A percentile compares a stretch with the other conserved stretches of the same genome.
These are phyloP conservation scores for Ceratocystis ficicola DNA, from an alignment of 2,329 filamentous ascomycete genomes.

Conservation along the genomic window DNA sequence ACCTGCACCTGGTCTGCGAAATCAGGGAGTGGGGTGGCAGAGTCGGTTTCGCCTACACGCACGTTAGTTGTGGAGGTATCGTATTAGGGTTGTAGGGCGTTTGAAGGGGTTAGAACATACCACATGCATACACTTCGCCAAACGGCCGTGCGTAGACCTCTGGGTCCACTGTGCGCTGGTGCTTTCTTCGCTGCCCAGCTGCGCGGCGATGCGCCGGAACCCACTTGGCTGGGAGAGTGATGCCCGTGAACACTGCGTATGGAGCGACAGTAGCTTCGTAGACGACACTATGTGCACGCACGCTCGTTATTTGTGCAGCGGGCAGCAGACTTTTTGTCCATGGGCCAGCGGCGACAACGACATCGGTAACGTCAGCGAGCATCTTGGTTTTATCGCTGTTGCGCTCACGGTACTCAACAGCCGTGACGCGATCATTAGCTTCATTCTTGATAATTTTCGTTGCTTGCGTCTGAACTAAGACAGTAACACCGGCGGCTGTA, in stretches of 20 bases:
- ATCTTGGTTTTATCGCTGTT: slow-evolving; percentile 29
- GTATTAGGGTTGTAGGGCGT: background rate
- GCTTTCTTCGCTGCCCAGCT: slow-evolving; percentile 40
- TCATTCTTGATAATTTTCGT: slow-evolving; percentile 35
- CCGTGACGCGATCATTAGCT: slow-evolving; percentile 38
- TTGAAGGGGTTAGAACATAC: slow-evolving; percentile 32
- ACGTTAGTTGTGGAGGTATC: background rate
- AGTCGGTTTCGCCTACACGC: slow-evolving; percentile 57
- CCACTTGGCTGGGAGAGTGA: slow-evolving; percentile 57
- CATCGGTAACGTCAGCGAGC: slow-evolving; percentile 39
- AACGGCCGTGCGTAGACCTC: slow-evolving; percentile 90
- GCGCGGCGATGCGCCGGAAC: slow-evolving; percentile 38
- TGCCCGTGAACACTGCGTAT: slow-evolving; percentile 77
- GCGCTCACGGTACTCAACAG: slow-evolving; percentile 49
- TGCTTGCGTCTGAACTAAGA: slow-evolving; percentile 55
- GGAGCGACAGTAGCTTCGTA: slow-evolving; percentile 54
- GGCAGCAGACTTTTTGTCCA: slow-evolving; percentile 52
- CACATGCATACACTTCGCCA: slow-evolving; percentile 86
- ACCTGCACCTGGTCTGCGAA: slow-evolving; percentile 63
- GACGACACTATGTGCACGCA: slow-evolving; percentile 54
- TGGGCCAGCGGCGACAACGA: slow-evolving; percentile 46
- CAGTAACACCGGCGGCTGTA: slow-evolving; percentile 51
- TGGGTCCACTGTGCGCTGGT: slow-evolving; percentile 58
- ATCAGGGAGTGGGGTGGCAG: slow-evolving; percentile 58
- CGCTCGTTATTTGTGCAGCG: slow-evolving; percentile 43